These are phyloP conservation scores for Trifolium pratense DNA, from an alignment of 306 rosid species.

Conservation along the genomic window DNA sequence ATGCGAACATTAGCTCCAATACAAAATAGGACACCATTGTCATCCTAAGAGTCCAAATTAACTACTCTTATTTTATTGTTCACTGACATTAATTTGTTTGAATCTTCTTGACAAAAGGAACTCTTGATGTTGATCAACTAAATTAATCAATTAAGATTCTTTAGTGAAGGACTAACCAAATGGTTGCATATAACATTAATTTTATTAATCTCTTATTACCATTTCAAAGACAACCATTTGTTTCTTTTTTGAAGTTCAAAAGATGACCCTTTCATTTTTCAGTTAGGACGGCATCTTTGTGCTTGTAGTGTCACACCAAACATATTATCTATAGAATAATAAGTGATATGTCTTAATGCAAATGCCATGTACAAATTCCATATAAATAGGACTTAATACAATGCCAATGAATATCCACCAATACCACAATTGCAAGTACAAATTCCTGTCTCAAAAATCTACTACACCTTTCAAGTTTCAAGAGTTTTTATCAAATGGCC, in stretches of 20 bases:
- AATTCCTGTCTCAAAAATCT: not conserved
- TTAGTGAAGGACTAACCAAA: slow-evolving; percentile 16
- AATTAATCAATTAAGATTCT: slow-evolving; percentile 34
- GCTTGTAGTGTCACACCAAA: not conserved
- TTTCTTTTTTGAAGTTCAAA: slow-evolving; percentile 20
- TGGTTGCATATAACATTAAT: not conserved
- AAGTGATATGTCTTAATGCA: not conserved
- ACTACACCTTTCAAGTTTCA: slow-evolving; percentile 4
- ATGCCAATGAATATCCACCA: slow-evolving; percentile 20
- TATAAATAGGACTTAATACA: slow-evolving; percentile 37
- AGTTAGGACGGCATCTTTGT: slow-evolving; percentile 31
- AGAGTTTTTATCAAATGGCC: slow-evolving; percentile 44
- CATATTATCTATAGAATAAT: not conserved
- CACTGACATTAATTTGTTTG: not conserved
- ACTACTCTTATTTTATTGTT: not conserved
- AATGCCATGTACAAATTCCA: not conserved
- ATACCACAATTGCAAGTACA: not conserved
- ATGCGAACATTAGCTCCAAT: slow-evolving; percentile 27
- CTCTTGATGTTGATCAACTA: slow-evolving; percentile 1
- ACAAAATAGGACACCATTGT: slow-evolving; percentile 18
- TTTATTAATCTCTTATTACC: slow-evolving; percentile 2
- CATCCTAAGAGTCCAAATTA: not conserved
- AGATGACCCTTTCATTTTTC: slow-evolving; percentile 38
- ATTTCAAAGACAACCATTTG: slow-evolving; percentile 40
- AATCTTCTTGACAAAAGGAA: slow-evolving; percentile 29